Percentiles rank a stretch among this genome's conserved stretches.
Conservation (phyloP, 306 rosid genomes). For the Pueraria montana region DNA sequence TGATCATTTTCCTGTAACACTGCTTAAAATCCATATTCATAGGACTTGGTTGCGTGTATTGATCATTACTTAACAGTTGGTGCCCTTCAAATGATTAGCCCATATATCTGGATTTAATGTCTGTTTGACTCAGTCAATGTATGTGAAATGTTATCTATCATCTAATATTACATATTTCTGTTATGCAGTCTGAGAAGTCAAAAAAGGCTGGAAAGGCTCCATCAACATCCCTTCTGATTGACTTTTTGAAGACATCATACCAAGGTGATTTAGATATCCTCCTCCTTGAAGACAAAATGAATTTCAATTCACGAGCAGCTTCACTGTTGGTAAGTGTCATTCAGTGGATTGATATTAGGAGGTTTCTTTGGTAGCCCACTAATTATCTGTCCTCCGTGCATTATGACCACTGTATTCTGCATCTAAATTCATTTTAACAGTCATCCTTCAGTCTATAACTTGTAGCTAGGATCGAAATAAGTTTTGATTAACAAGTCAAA, state of each 20-base stretch:
- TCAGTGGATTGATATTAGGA: slow-evolving; percentile 18
- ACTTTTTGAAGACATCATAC: slow-evolving; percentile 76
- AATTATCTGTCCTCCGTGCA: slow-evolving; percentile 19
- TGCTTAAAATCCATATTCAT: neutral
- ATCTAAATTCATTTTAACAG: slow-evolving; percentile 22
- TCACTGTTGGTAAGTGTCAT: slow-evolving; percentile 70
- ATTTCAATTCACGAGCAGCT: slow-evolving; percentile 75
- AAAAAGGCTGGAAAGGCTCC: slow-evolving; percentile 88
- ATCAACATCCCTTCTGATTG: slow-evolving; percentile 69
- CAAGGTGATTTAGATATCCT: slow-evolving; percentile 73
- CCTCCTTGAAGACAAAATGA: slow-evolving; percentile 87
- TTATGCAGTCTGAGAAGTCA: slow-evolving; percentile 83
- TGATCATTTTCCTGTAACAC: neutral
- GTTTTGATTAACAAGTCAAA: slow-evolving; percentile 14
- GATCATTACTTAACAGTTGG: slow-evolving; percentile 25
- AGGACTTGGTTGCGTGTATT: slow-evolving; percentile 41
- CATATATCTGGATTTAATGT: slow-evolving; percentile 17
- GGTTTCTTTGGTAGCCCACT: neutral
- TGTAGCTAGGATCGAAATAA: slow-evolving; percentile 17
- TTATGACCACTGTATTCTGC: slow-evolving; percentile 18
- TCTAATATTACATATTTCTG: slow-evolving; percentile 34
- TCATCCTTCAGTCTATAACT: slow-evolving; percentile 14
- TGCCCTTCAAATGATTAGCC: slow-evolving; percentile 34
- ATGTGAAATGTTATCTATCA: slow-evolving; percentile 7
- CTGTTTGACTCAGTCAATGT: slow-evolving; percentile 15